Base-by-base conservation (phyloP, 805 yeast genomes). In the Blastobotrys muscicola region DNA sequence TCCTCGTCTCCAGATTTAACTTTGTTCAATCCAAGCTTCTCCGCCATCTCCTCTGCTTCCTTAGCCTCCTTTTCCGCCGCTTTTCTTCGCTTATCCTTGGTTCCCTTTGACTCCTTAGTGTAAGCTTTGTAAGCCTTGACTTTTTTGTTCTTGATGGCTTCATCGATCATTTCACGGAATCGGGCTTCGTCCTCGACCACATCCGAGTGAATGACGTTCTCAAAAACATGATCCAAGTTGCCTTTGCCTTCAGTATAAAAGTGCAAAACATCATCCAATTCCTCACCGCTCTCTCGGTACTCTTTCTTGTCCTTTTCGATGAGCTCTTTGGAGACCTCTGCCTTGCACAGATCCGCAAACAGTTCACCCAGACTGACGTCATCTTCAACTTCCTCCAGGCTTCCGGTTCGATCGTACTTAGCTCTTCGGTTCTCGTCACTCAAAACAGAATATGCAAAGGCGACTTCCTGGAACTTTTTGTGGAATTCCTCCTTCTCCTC, bases 141-240 rank as follows among this genome's bases (percentile, higher is more conserved):
- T 3, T 62, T 64, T 2, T 66, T 63, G 1, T 63, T 62, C 4
- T 58, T 58, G 11, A 74, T 60, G 34, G 78, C 64, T 10, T 65
- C 65, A 29, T 69, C 64, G 26, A 85, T 72, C 1, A 78, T 68
- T 2, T 58, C 59, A 44, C 71, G 74, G 36, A 83, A 69, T 33
- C 95, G 69, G 29, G 61, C 62, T 53, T 84, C 94, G 52, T 80
- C 86, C 0, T 58, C 66, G 32, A 68, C 71, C 36, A 80, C 70
- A 48, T 82, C 87, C 42, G 83, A 69, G 61, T 87, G 95, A 8
- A 92, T 82, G 3, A 87, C 80, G 30, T 70, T 68, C 57, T 85
- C 94, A 56, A 86, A 82, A 4, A 86, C 64, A 41, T 68, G 67
- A 38, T 80, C 66, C 53, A 86, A 75, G 53, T 84, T 85, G 4